Base-by-base conservation (phyloP, 192 early-diverging fungal species). In the Dimargaris cristalligena region DNA sequence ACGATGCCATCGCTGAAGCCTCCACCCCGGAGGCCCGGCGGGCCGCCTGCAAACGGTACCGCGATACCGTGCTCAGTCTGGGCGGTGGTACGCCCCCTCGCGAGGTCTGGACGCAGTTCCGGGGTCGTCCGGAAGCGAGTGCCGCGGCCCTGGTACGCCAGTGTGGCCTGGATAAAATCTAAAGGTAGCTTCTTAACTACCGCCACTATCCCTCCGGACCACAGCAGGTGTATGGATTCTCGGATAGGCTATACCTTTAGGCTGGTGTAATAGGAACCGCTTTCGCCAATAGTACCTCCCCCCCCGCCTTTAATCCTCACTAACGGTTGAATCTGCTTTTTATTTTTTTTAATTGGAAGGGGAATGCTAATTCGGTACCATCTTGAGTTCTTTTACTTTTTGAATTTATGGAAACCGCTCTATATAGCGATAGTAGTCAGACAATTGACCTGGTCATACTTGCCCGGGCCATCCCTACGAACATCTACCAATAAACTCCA, bases 1-100 rank as follows among this genome's bases (percentile, higher is more conserved):
- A 79, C 66, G 78, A 71, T 4, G 77, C 75, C 1, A 67, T 81
- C 62, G 76, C 75, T 51, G 73, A 81, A 66, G 71, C 72, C 25
- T 4, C 11, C 0, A 41, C 64, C n/a, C 59, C 49, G 11, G 63
- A 64, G 11, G 34, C 62, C 0, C 50, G 69, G 2, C 31, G 31
- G 13, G 32, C 63, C 0, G 59, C 74, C 44, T 76, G 79, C 28
- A 62, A 72, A 18, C 67, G 70, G 6, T 81, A 81, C 44, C 69
- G 79, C 20, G 71, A 81, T 32, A 81, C 79, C 0, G 68, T 81
- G 1, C 63, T 81, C 16, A 75, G 76, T 35, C 70, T 78, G 33
- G 79, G 79, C 13, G 79, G 79, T 18, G 79, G 72, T 0, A 78
- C 76, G 0, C 52, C 67, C 49, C 79, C 79, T 8, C 63, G 65